Conservation (phyloP, 2,329 filamentous ascomycete species). For the Neonectria coccinea region DNA sequence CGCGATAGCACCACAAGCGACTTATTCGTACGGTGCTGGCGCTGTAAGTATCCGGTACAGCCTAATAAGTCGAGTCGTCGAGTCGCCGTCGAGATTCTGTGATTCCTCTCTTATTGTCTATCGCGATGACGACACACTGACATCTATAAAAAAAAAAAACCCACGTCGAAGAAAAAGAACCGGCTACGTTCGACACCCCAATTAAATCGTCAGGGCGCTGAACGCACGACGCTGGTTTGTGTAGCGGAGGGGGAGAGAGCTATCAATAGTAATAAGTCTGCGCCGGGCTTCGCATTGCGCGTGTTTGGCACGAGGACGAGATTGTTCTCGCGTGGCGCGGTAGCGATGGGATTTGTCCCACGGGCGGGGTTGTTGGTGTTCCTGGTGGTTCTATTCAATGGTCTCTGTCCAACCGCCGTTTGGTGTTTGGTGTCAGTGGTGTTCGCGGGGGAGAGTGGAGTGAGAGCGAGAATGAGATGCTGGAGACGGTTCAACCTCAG, state of each 20-base stretch:
- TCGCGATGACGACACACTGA: neutral
- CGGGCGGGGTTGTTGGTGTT: neutral
- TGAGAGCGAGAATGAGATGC: neutral
- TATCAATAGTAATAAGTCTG: neutral
- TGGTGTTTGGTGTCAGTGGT: neutral
- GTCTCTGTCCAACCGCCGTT: neutral
- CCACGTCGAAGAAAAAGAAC: neutral
- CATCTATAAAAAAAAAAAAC: neutral
- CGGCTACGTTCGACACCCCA: neutral
- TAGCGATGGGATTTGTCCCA: neutral
- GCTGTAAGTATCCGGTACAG: neutral
- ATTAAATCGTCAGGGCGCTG: neutral
- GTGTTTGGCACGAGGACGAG: neutral
- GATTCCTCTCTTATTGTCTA: neutral
- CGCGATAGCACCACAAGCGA: constrained; percentile 11
- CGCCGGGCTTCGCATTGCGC: neutral
- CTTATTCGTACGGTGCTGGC: neutral
- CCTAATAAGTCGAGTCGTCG: neutral
- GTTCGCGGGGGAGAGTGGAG: constrained; percentile 5
- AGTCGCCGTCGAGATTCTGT: neutral
- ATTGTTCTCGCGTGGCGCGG: neutral
- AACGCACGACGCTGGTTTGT: neutral
- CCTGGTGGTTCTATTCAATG: neutral
- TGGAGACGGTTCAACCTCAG: neutral
- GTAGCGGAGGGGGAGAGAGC: neutral